Percentiles rank a stretch among this genome's conserved stretches.
These are phyloP conservation scores for Apiospora koreana DNA, from an alignment of 2,329 filamentous ascomycete species.

Conservation along the genomic window DNA sequence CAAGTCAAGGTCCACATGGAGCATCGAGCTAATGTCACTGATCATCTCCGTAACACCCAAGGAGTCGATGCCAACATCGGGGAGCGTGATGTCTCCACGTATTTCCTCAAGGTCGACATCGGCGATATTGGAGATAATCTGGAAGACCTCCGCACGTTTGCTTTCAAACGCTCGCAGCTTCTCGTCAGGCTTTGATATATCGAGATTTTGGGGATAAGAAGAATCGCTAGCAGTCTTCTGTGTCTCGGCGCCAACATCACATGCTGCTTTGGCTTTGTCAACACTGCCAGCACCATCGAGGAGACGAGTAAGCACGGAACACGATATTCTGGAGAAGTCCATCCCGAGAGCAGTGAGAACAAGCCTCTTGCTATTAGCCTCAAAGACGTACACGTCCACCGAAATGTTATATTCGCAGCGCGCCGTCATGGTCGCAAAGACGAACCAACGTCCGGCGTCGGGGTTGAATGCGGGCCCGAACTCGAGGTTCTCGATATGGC, in stretches of 20 bases:
- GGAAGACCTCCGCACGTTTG: slow-evolving; percentile 16
- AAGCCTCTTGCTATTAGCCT: neutral
- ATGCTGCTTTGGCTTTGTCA: neutral
- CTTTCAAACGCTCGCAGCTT: too few species aligned
- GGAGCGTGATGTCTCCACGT: neutral
- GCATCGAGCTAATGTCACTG: slow-evolving; percentile 17
- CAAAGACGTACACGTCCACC: slow-evolving; percentile 22
- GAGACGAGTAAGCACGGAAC: neutral
- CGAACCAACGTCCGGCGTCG: slow-evolving; percentile 18
- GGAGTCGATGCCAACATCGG: slow-evolving; percentile 24
- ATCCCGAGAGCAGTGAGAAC: neutral
- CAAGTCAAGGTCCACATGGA: slow-evolving; percentile 20
- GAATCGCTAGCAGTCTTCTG: too few species aligned
- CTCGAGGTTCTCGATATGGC: slow-evolving; percentile 24
- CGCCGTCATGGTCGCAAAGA: slow-evolving; percentile 21
- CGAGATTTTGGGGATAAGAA: too few species aligned
- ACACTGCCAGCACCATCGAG: neutral
- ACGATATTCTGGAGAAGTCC: neutral
- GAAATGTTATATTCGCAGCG: slow-evolving; percentile 10
- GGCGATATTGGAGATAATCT: slow-evolving; percentile 21
- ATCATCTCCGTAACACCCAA: slow-evolving; percentile 21
- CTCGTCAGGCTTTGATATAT: accelerated
- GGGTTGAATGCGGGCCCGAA: slow-evolving; percentile 24
- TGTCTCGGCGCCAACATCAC: accelerated
- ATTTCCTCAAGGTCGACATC: slow-evolving; percentile 22